phyloP scores from a whole-genome alignment of 176 grass and related monocot genomes.

The Oryza meridionalis region DNA sequence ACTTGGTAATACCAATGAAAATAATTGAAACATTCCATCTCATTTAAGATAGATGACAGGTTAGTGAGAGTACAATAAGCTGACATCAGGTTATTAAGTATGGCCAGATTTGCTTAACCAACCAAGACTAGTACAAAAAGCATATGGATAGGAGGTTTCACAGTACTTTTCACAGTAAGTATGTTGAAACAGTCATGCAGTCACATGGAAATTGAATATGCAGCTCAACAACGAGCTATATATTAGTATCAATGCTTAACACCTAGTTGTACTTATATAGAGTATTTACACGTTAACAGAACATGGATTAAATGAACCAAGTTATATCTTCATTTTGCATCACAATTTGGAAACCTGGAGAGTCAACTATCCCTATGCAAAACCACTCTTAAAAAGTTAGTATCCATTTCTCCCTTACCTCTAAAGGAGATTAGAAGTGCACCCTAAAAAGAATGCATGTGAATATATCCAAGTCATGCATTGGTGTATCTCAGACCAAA shows the following conservation, averaged over 20 bases:
- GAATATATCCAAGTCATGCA: constrained; percentile 1
- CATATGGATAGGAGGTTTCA: constrained; percentile 1
- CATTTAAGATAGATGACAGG: constrained; percentile 1
- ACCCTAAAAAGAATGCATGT: constrained; percentile 3
- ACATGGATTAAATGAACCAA: constrained; percentile 2
- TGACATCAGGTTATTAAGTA: background rate
- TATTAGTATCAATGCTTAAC: background rate
- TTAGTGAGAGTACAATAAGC: background rate
- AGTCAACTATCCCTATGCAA: constrained; percentile 10
- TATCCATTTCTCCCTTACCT: background rate
- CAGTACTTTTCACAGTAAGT: background rate
- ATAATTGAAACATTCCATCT: background rate
- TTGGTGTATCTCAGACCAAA: constrained; percentile 10
- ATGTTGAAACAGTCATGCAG: background rate
- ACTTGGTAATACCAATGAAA: constrained; percentile 18
- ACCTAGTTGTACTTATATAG: background rate
- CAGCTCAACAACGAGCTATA: background rate
- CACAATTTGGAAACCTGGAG: background rate
- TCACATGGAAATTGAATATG: background rate
- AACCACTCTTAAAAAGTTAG: constrained; percentile 3
- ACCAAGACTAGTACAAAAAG: constrained; percentile 5
- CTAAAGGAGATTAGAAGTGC: background rate
- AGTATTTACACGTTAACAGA: background rate
- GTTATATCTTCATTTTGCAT: background rate
- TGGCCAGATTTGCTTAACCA: constrained; percentile 7